Conservation (phyloP, 2,329 filamentous ascomycete species). For the Nothomitra cinnamomea region DNA sequence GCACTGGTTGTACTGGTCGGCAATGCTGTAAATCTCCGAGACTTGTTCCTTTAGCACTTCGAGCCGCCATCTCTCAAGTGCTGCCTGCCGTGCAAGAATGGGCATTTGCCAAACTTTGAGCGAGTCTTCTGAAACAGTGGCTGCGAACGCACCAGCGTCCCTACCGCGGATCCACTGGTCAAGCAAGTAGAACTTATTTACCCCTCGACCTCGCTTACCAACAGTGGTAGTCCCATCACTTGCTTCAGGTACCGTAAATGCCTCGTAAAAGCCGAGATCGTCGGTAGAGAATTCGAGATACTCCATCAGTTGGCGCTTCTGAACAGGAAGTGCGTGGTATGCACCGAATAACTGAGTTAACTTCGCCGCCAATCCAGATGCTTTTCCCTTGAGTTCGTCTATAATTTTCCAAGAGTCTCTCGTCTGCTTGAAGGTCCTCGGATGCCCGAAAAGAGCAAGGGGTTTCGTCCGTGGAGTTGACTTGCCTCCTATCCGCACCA, state of each 20-base stretch:
- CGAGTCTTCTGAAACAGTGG: slow-evolving; percentile 15
- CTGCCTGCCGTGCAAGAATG: slow-evolving; percentile 17
- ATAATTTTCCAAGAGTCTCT: slow-evolving; percentile 25
- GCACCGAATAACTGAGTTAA: too few species aligned
- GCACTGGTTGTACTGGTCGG: too few species aligned
- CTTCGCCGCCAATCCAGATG: too few species aligned
- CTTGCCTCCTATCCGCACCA: slow-evolving; percentile 49
- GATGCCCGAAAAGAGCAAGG: slow-evolving; percentile 30
- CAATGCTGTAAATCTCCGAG: slow-evolving; percentile 25
- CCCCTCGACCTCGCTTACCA: slow-evolving; percentile 27
- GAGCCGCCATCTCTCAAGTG: slow-evolving; percentile 15
- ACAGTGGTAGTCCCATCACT: slow-evolving; percentile 32
- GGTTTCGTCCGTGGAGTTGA: slow-evolving; percentile 29
- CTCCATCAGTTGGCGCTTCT: slow-evolving; percentile 22
- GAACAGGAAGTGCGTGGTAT: slow-evolving; percentile 14
- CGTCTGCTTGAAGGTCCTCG: slow-evolving; percentile 18
- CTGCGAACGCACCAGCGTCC: slow-evolving; percentile 28
- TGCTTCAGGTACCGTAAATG: slow-evolving; percentile 31
- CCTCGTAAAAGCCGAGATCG: slow-evolving; percentile 35
- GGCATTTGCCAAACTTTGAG: slow-evolving; percentile 37
- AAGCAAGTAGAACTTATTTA: slow-evolving; percentile 34
- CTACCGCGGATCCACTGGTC: slow-evolving; percentile 33
- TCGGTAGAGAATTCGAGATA: slow-evolving; percentile 36
- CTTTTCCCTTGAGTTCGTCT: slow-evolving; percentile 20
- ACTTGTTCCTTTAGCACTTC: slow-evolving; percentile 32